Conservation (phyloP, 1,284 basidiomycete species). For the Cryptococcus wingfieldii region DNA sequence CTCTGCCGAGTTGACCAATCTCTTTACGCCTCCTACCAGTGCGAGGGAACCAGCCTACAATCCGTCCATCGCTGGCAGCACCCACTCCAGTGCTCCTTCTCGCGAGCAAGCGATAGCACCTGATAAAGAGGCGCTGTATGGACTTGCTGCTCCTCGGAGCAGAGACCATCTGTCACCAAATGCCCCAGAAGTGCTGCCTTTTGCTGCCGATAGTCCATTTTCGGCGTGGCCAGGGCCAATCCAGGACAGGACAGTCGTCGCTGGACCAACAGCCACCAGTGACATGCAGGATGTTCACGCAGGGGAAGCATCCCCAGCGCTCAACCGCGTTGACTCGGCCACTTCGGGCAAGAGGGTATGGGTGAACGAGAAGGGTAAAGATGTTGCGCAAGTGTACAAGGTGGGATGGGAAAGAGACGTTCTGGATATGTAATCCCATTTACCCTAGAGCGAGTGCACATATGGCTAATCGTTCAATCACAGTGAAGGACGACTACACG, state of each 20-base stretch:
- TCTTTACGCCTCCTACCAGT: slow-evolving; percentile 14
- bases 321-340: slow-evolving; percentile 10
- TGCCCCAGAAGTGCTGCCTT: slow-evolving; percentile 27
- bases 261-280: no score
- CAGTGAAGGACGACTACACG: slow-evolving; percentile 43
- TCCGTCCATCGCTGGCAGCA: slow-evolving; percentile 9
- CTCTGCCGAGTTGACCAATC: slow-evolving; percentile 14
- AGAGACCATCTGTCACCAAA: slow-evolving; percentile 16
- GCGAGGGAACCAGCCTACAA: slow-evolving; percentile 2
- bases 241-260: background rate
- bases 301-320: background rate
- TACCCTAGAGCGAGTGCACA: background rate
- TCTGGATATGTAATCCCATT: slow-evolving; percentile 38
- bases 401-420: slow-evolving; percentile 45
- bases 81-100: slow-evolving; percentile 5
- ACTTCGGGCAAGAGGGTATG: slow-evolving; percentile 18
- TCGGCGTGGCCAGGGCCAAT: slow-evolving; percentile 20
- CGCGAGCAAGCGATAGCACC: slow-evolving; percentile 21
- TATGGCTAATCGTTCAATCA: background rate
- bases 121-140: slow-evolving; percentile 2
- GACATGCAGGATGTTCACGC: background rate
- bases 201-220: slow-evolving; percentile 19
- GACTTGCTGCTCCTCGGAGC: slow-evolving; percentile 3
- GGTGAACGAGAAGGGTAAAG: slow-evolving; percentile 15
- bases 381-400: slow-evolving; percentile 26